Evolutionary conservation across 305 asterid species (phyloP).

Genomic region (Petunia hybrid): DNA sequence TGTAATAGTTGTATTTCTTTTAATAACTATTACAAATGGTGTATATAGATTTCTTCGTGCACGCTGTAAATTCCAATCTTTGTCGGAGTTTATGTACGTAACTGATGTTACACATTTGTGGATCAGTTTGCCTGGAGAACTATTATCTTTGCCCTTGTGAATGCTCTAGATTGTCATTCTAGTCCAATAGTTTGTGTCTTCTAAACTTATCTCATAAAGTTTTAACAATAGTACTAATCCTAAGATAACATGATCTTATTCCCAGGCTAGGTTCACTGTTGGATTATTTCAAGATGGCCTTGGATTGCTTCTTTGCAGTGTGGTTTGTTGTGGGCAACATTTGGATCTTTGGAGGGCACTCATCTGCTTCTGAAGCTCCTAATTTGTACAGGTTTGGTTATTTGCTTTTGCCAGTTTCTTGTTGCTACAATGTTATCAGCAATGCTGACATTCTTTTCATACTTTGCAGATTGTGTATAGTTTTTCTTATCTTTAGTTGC

Average conservation of each 20-base stretch:
- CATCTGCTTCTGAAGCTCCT: constrained; percentile 56
- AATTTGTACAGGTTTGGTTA: constrained; percentile 48
- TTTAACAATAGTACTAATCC: neutral
- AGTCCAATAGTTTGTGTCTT: neutral
- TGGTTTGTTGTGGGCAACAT: constrained; percentile 55
- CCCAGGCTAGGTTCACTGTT: constrained; percentile 37
- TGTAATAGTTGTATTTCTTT: neutral
- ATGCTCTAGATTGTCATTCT: neutral
- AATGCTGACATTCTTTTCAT: constrained; percentile 6
- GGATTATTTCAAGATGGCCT: constrained; percentile 47
- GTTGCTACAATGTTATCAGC: neutral
- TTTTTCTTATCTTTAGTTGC: constrained; percentile 56
- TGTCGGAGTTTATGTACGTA: neutral
- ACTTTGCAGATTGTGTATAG: constrained; percentile 52
- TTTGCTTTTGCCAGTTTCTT: neutral
- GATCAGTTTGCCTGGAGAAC: neutral
- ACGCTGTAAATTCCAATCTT: neutral
- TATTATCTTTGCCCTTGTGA: neutral
- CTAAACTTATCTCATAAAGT: neutral
- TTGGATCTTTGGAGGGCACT: constrained; percentile 56
- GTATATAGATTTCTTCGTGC: neutral
- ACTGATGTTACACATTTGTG: neutral
- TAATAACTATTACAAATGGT: neutral
- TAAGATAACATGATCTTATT: neutral
- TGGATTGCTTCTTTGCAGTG: constrained; percentile 54